Conservation (phyloP, 2,329 filamentous ascomycete genomes). For the Madurella mycetomatis region DNA sequence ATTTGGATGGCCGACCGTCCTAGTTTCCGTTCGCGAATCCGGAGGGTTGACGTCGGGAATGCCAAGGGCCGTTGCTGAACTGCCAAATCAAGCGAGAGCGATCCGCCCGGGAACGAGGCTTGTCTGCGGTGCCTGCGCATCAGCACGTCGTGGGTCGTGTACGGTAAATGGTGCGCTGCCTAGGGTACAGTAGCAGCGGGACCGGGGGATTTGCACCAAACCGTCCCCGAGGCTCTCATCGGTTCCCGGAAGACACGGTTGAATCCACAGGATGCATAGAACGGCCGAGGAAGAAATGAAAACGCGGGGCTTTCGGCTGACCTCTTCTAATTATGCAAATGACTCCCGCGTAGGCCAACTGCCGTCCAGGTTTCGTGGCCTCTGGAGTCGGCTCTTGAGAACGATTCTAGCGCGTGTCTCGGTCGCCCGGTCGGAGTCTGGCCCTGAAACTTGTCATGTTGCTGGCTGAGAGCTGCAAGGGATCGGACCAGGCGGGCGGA, state of each 20-base stretch:
- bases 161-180: neutral
- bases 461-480: too few species aligned
- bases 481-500: too few species aligned
- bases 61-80: conserved; percentile 6
- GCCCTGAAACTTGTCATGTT: too few species aligned
- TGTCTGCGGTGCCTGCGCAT: neutral
- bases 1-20: conserved; percentile 4
- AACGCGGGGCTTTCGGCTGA: too few species aligned
- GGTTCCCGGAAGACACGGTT: neutral
- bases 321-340: too few species aligned
- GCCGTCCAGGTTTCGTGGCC: too few species aligned
- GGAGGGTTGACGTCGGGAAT: conserved; percentile 8
- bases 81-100: neutral
- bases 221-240: too few species aligned
- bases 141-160: neutral
- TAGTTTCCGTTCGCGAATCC: neutral
- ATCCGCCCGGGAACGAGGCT: neutral
- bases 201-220: neutral
- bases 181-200: neutral
- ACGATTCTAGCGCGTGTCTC: too few species aligned
- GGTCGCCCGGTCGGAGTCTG: too few species aligned
- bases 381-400: too few species aligned
- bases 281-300: too few species aligned
- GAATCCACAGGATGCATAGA: neutral
- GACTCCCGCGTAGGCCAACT: too few species aligned